Base-by-base conservation (phyloP, 192 early-diverging fungal genomes). In the Podila epicladia region DNA sequence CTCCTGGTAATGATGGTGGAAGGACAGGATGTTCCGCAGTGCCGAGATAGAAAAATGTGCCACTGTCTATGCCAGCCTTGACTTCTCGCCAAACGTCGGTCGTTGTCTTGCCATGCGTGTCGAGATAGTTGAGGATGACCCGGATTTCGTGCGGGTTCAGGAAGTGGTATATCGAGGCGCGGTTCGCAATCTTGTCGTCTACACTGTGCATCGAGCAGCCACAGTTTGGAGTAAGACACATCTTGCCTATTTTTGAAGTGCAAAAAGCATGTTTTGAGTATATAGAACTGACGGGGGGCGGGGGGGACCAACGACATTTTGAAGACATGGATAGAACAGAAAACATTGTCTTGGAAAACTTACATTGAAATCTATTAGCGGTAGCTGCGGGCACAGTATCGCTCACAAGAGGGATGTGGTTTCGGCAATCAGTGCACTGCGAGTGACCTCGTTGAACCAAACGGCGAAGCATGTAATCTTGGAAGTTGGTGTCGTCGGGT, bases 301-400 rank as follows among this genome's bases (percentile, higher is more conserved):
- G 5, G 35, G 35, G 9, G 9, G 9, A 37, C 9, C 35, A 37
- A 37, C 0, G 35, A 9, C 35, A 37, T 9, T 11, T 37, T 37
- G 35, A 37, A 11, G 9, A 37, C 9, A 37, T 9, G 35, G 35
- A 9, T 0, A 6, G 35, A 26, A 26, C 4, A 22, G 26, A 55
- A 55, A 22, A 53, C 29, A 29, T 17, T 4, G 8, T 26, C 20
- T 9, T 3, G 29, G 5, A 58, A 58, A 4, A 41, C 77, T 65
- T 69, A 80, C 77, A 80, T 65, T 32, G 59, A 62, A 80, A 80
- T 0, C 12, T 35, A 15, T 80, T 58, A 6, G 50, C 62, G 26
- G 60, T 41, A 24, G 61, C 50, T 12, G 32, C 70, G 32, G 37
- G 57, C 0, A 19, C 62, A 12, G n/a, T 7, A 53, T 49, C 45